phyloP scores from a whole-genome alignment of 345 rosid genomes.

The Balakata baccata region DNA sequence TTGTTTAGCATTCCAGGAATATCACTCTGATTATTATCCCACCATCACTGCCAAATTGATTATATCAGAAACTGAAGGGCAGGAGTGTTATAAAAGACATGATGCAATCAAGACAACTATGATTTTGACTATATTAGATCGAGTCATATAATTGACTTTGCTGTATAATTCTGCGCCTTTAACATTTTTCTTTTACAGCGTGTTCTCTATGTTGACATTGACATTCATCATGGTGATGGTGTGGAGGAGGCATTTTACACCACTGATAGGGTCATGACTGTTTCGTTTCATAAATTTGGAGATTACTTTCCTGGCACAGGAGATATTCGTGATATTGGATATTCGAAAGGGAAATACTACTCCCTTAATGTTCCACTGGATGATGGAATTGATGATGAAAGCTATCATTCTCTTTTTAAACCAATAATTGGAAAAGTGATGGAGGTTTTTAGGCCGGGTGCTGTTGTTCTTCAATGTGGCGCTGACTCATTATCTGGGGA shows the following conservation, averaged over 20 bases:
- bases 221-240: constrained; percentile 69
- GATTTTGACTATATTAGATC: neutral
- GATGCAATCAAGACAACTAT: neutral
- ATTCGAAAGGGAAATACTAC: constrained; percentile 56
- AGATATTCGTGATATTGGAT: constrained; percentile 51
- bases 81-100: neutral
- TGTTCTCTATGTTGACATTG: constrained; percentile 66
- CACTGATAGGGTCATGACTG: constrained; percentile 68
- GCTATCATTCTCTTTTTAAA: constrained; percentile 63
- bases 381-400: constrained; percentile 73
- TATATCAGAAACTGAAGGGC: too few species aligned
- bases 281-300: constrained; percentile 67
- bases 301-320: constrained; percentile 71
- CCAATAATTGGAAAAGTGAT: constrained; percentile 64
- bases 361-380: constrained; percentile 66
- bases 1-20: too few species aligned
- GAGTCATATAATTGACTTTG: neutral
- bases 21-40: too few species aligned
- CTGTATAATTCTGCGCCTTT: neutral
- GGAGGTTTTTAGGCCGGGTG: constrained; percentile 63
- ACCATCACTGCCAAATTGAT: too few species aligned
- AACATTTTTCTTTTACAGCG: constrained; percentile 38
- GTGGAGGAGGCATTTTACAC: constrained; percentile 77
- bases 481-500: constrained; percentile 71
- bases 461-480: constrained; percentile 65